These are phyloP conservation scores for Dendrocalamus latiflorus DNA, from an alignment of 202 grass and related monocot species.

Conservation along the genomic window DNA sequence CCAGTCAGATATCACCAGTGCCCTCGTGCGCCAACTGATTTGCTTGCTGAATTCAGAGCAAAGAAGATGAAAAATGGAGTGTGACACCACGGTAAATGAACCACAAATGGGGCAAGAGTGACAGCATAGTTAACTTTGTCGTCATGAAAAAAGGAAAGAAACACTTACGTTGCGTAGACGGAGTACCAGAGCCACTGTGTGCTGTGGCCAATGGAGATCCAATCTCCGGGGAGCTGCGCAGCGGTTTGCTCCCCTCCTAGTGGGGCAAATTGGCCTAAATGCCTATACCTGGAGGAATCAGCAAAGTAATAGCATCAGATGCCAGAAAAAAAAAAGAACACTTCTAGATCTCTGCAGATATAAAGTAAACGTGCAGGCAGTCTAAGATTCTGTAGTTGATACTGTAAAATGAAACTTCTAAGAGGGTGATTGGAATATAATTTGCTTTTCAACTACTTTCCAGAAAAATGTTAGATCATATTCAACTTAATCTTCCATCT, in stretches of 20 bases:
- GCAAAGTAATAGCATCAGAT: slow-evolving; percentile 24
- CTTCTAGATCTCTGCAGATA: neutral
- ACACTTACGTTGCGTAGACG: slow-evolving; percentile 74
- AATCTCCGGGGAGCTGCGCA: slow-evolving; percentile 84
- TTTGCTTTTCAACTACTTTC: neutral
- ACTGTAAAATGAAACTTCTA: neutral
- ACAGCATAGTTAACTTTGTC: neutral
- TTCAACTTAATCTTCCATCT: neutral
- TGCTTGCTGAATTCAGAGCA: slow-evolving; percentile 64
- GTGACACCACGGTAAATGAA: slow-evolving; percentile 4
- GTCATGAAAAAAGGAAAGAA: neutral
- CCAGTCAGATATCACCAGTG: slow-evolving; percentile 86
- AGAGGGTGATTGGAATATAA: neutral
- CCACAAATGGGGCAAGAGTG: neutral
- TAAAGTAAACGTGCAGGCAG: neutral
- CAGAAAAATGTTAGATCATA: neutral
- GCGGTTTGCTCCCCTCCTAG: slow-evolving; percentile 96
- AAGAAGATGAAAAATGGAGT: neutral
- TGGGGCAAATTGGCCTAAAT: slow-evolving; percentile 94
- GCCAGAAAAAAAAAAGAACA: neutral
- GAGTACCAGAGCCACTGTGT: slow-evolving; percentile 98
- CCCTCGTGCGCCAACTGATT: slow-evolving; percentile 94
- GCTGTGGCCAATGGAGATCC: slow-evolving; percentile 95
- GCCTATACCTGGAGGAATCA: slow-evolving; percentile 61
- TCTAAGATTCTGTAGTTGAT: neutral